Evolutionary conservation across 2,329 filamentous ascomycete species (phyloP).

Genomic region (Aschersonia sp.): DNA sequence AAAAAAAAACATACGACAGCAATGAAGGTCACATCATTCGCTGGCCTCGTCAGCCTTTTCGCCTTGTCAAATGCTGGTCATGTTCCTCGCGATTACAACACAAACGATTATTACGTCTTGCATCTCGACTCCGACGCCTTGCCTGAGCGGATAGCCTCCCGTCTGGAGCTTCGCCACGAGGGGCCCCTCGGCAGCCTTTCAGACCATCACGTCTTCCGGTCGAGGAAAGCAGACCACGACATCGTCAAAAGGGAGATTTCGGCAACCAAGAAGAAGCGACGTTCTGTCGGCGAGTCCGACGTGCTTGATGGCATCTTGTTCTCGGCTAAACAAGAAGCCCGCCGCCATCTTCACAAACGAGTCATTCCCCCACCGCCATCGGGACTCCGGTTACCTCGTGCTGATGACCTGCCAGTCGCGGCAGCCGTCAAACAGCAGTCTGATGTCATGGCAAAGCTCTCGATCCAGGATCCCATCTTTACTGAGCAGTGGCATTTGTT

Average conservation of each 20-base stretch:
- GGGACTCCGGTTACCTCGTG: constrained; percentile 10
- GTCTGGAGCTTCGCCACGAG: constrained; percentile 65
- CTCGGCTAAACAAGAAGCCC: constrained; percentile 56
- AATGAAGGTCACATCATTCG: constrained; percentile 37
- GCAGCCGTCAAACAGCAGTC: constrained; percentile 42
- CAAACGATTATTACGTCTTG: constrained; percentile 85
- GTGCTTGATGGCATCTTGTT: constrained; percentile 61
- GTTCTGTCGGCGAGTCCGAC: constrained; percentile 35
- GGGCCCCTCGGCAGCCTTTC: constrained; percentile 65
- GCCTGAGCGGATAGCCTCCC: constrained; percentile 54
- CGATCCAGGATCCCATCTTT: constrained; percentile 83
- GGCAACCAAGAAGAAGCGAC: constrained; percentile 45
- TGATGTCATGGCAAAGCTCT: constrained; percentile 48
- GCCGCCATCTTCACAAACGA: constrained; percentile 34
- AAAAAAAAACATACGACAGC: constrained; percentile 1
- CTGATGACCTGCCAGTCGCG: constrained; percentile 8
- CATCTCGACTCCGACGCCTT: constrained; percentile 55
- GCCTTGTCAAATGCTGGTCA: constrained; percentile 26
- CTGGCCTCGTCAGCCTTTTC: constrained; percentile 39
- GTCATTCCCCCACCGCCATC: constrained; percentile 25
- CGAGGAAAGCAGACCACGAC: constrained; percentile 47
- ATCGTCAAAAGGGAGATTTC: constrained; percentile 39
- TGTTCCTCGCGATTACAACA: constrained; percentile 55
- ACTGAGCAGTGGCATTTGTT: constrained; percentile 89
- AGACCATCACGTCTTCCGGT: constrained; percentile 74